Percentiles rank a stretch among this genome's conserved stretches.
Conservation (phyloP, 495 filamentous ascomycete genomes). For the Cercophora sp. region DNA sequence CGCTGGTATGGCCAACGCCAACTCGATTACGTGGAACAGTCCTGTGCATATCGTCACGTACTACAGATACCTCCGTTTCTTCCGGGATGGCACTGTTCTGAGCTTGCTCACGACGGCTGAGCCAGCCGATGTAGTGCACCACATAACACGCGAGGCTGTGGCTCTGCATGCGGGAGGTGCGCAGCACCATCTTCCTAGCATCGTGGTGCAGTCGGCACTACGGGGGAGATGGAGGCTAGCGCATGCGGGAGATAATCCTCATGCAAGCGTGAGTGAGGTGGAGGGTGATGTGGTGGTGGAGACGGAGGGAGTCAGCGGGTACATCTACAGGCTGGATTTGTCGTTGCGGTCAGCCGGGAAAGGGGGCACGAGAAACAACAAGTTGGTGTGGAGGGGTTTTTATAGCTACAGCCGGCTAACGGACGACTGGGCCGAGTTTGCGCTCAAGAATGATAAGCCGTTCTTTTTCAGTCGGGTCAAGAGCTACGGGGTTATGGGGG, state of each 20-base stretch:
- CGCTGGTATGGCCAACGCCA: slow-evolving; percentile 58
- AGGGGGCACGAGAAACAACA: slow-evolving; percentile 62
- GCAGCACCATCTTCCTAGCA: slow-evolving; percentile 29
- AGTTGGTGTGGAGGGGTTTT: slow-evolving; percentile 82
- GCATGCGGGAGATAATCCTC: slow-evolving; percentile 20
- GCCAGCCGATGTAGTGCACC: slow-evolving; percentile 77
- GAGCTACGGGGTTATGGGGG: slow-evolving; percentile 55
- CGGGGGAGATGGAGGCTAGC: slow-evolving; percentile 39
- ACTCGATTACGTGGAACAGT: slow-evolving; percentile 63
- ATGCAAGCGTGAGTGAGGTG: slow-evolving; percentile 21
- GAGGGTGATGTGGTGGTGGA: slow-evolving; percentile 76
- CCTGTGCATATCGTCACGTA: slow-evolving; percentile 97
- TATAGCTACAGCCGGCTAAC: slow-evolving; percentile 88
- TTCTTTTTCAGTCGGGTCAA: slow-evolving; percentile 85
- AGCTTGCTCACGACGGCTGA: slow-evolving; percentile 74
- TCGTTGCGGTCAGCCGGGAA: slow-evolving; percentile 57
- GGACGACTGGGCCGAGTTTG: slow-evolving; percentile 87
- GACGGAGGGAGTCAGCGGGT: slow-evolving; percentile 77
- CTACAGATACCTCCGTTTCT: slow-evolving; percentile 93
- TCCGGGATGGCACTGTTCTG: slow-evolving; percentile 80
- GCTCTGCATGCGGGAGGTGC: slow-evolving; percentile 25
- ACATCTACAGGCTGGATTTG: slow-evolving; percentile 77
- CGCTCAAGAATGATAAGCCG: slow-evolving; percentile 74
- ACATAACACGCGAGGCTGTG: slow-evolving; percentile 50
- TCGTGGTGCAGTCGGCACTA: slow-evolving; percentile 32